Evolutionary conservation across 2,329 filamentous ascomycete genomes (phyloP), one percentile per base, ranked within the genome.

Genomic region (Dactylonectria macrodidyma): DNA sequence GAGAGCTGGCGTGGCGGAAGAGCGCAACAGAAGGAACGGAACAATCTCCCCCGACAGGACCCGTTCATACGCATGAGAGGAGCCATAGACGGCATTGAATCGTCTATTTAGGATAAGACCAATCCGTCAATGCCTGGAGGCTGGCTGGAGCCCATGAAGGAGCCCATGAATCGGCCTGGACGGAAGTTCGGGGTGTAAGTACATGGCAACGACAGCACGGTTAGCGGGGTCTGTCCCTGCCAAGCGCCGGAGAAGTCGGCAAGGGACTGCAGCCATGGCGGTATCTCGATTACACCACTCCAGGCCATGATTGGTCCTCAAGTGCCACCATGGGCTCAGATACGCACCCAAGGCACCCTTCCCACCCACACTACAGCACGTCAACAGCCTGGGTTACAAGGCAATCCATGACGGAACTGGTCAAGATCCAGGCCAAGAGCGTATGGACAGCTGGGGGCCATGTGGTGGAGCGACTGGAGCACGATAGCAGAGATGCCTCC

Each of bases 31-130:
- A 58, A 46, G 54, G 14, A 38, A 56, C 30, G 7, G 10, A 36
- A n/a, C 50, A 46, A 66, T 52, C 44, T 3, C 8, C 19, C 3
- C 12, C 19, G 11, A 30, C 26, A 50, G 62, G 30, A 41, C 30
- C 55, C 36, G 38, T 36, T 22, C 46, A 38, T 38, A 44, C 11
- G 44, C 22, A 63, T 46, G 54, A 54, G 24, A 57, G 54, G n/a
- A 14, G 30, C 19, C 57, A 57, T 19, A 65, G 14, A 22, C 59
- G 46, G 63, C 58, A 51, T 52, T 30, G 50, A 16, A 52, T 59
- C 19, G 48, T n/a, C 46, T 50, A 14, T 2, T 41, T 30, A 30
- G 57, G 57, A 60, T 38, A 60, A 51, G 57, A 50, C 62, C 61
- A 52, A 34, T 54, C 61, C 34, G 46, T 47, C 46, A 41, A 30